phyloP scores from a whole-genome alignment of 495 filamentous ascomycete genomes.

The Cladorrhinum samala region DNA sequence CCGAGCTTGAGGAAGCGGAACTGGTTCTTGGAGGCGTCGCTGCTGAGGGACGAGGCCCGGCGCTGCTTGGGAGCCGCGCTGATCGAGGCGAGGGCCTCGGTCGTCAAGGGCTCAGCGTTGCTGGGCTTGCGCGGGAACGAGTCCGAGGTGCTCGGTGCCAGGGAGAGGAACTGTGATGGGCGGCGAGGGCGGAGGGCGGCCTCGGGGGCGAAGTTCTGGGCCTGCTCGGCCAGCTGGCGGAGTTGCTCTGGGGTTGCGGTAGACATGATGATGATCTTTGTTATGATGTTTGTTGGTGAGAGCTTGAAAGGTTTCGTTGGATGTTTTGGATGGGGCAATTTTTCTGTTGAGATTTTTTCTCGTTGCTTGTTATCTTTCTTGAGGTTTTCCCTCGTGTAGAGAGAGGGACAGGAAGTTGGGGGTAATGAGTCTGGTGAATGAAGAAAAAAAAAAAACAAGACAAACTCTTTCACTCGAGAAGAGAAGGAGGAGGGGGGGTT shows the following conservation, averaged over 20 bases:
- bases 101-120: slow-evolving; percentile 18
- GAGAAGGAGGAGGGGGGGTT: background rate
- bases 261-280: slow-evolving; percentile 7
- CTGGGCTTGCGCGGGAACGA: slow-evolving; percentile 33
- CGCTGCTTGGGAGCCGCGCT: slow-evolving; percentile 19
- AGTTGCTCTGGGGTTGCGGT: slow-evolving; percentile 12
- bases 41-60: slow-evolving; percentile 32
- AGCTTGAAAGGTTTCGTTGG: background rate
- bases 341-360: background rate
- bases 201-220: slow-evolving; percentile 12
- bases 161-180: slow-evolving; percentile 37
- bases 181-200: slow-evolving; percentile 26
- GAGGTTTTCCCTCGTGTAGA: no score
- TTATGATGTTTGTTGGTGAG: background rate
- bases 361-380: background rate
- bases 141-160: slow-evolving; percentile 38
- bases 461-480: no score
- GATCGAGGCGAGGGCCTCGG: slow-evolving; percentile 17
- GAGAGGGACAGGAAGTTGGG: background rate
- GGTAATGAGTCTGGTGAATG: background rate
- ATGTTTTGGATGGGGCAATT: no score
- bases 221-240: slow-evolving; percentile 21
- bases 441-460: background rate
- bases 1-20: slow-evolving; percentile 44
- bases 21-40: slow-evolving; percentile 24